Conservation (phyloP, 768 basidiomycete genomes). For the Coprinopsis strossmayeri region DNA sequence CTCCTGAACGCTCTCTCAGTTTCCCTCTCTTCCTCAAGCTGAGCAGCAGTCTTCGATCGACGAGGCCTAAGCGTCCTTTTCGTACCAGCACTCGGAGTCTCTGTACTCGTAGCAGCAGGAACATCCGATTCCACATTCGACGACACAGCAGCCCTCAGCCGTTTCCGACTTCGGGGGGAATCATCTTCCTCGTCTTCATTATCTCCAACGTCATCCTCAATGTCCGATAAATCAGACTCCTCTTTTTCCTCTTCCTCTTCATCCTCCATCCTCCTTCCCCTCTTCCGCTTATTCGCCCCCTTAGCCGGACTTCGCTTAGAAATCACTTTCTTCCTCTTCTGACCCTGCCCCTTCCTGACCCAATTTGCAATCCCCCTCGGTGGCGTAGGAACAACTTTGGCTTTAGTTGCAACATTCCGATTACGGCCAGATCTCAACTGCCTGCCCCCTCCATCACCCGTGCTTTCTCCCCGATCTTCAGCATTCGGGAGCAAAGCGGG, state of each 20-base stretch:
- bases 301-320: background rate
- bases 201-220: slow-evolving; percentile 3
- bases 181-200: slow-evolving; percentile 13
- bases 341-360: too few relatives aligned
- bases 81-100: slow-evolving; percentile 22
- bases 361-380: background rate
- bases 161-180: slow-evolving; percentile 1
- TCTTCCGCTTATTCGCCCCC: background rate
- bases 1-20: slow-evolving; percentile 42
- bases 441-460: background rate
- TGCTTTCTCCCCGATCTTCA: background rate
- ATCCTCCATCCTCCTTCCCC: slow-evolving; percentile 11
- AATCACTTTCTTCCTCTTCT: background rate
- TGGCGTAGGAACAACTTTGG: background rate
- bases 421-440: slow-evolving; percentile 2
- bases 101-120: slow-evolving; percentile 8
- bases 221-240: too few relatives aligned
- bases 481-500: background rate
- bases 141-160: background rate
- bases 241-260: slow-evolving; percentile 14
- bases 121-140: background rate
- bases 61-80: slow-evolving; percentile 54
- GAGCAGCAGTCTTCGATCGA: slow-evolving; percentile 41
- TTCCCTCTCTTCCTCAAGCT: slow-evolving; percentile 41
- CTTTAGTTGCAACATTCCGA: background rate